Evolutionary conservation across 805 yeast genomes (phyloP), one percentile per base, ranked within the genome.

Genomic region (Saturnispora ahearnii): DNA sequence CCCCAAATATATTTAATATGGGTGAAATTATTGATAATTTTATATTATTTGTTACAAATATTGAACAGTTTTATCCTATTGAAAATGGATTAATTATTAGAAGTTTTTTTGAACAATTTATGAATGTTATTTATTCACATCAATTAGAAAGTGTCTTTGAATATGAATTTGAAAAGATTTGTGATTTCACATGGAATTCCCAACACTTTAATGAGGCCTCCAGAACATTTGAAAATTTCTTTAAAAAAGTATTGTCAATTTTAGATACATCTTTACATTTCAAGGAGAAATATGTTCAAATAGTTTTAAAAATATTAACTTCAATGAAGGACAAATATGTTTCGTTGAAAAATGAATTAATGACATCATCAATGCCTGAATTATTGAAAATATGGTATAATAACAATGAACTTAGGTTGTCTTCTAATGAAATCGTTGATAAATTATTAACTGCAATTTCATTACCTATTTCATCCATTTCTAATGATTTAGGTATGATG

Each of bases 1-100:
- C 81, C 0, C 80, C 87, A 2, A 81, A 80, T 59, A 74, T 88
- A 13, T 81, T 84, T 65, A 87, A 89, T 58, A 87, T 90, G 83
- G 75, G 90, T 55, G 74, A 85, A 5, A 75, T 89, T 13, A 65
- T 87, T 45, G 96, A 85, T 51, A 82, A 86, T 36, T 79, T 87
- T 36, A 71, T 87, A 44, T 67, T 80, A 11, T 87, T 87, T 59
- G 70, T 80, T 26, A 81, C 85, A 42, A 81, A 86, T 1, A 68
- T 85, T 1, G 67, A 72, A 10, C 57, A 72, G 2, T 59, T 73
- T 4, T 62, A 76, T 10, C 73, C 73, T 1, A 44, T 52, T 58
- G 22, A 53, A 57, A 2, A 55, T 56, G 15, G 60, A 63, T n/a
- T 71, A 74, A 7, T 50, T 71, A 22, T 49, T 31, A 34, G 21